Conservation (phyloP, 192 early-diverging fungal species). For the Entomortierella lignicola region DNA sequence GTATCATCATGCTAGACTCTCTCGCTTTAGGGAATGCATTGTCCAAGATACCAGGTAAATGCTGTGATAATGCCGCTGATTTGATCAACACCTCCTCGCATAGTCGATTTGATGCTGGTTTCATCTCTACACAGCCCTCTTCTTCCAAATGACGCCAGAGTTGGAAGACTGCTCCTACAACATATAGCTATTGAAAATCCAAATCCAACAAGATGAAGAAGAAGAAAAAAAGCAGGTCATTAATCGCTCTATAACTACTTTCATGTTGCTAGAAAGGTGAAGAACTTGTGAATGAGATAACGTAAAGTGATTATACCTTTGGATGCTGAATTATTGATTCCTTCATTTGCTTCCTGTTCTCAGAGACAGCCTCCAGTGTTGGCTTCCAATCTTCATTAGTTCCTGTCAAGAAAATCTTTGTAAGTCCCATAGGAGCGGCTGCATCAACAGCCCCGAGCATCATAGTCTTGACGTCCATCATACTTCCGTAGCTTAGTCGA, state of each 20-base stretch:
- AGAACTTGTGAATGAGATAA: too few relatives aligned
- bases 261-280: not conserved
- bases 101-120: slow-evolving; percentile 48
- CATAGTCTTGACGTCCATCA: slow-evolving; percentile 67
- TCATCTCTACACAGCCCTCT: slow-evolving; percentile 44
- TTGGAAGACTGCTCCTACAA: slow-evolving; percentile 50
- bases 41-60: slow-evolving; percentile 46
- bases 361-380: slow-evolving; percentile 54
- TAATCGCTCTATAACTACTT: not conserved
- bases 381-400: slow-evolving; percentile 57
- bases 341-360: slow-evolving; percentile 48
- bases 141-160: slow-evolving; percentile 45
- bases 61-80: slow-evolving; percentile 42
- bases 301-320: slow-evolving; percentile 26
- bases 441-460: slow-evolving; percentile 61
- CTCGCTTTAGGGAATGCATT: slow-evolving; percentile 50
- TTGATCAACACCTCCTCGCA: slow-evolving; percentile 54
- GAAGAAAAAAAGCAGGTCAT: not conserved
- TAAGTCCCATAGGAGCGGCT: slow-evolving; percentile 54
- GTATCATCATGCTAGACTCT: slow-evolving; percentile 51
- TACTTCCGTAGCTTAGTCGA: slow-evolving; percentile 66
- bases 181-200: slow-evolving; percentile 50
- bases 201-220: too few relatives aligned
- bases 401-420: slow-evolving; percentile 58
- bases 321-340: slow-evolving; percentile 48